phyloP scores from a whole-genome alignment of 768 basidiomycete genomes.

The Hygrophorus russula region DNA sequence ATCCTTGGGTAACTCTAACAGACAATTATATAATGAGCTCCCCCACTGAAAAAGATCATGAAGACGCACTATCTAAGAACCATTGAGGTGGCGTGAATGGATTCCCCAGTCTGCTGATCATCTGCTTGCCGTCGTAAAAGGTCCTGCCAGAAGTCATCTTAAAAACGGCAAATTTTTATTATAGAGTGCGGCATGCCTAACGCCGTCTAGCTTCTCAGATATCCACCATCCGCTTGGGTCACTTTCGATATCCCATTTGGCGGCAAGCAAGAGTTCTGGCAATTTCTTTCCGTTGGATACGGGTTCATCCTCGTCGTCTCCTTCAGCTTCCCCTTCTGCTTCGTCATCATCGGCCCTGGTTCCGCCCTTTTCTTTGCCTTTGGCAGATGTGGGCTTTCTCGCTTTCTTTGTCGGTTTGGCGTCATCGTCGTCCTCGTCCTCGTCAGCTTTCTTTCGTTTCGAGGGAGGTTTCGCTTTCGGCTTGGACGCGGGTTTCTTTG shows the following conservation, averaged over 20 bases:
- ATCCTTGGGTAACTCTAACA: slow-evolving; percentile 39
- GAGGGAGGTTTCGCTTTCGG: slow-evolving; percentile 8
- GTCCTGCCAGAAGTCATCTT: slow-evolving; percentile 22
- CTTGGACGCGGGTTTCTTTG: slow-evolving; percentile 10
- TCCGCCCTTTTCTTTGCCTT: slow-evolving; percentile 17
- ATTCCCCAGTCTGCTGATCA: slow-evolving; percentile 49
- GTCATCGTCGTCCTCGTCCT: slow-evolving; percentile 8
- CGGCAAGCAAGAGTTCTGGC: slow-evolving; percentile 40
- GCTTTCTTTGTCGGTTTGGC: slow-evolving; percentile 12
- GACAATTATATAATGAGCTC: background rate
- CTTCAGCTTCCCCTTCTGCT: slow-evolving; percentile 21
- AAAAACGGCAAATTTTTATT: background rate
- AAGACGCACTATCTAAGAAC: slow-evolving; percentile 41
- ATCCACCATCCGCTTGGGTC: slow-evolving; percentile 55
- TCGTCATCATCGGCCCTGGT: slow-evolving; percentile 16
- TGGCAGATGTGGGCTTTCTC: slow-evolving; percentile 11
- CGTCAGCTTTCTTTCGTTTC: slow-evolving; percentile 11
- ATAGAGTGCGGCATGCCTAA: slow-evolving; percentile 28
- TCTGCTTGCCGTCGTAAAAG: slow-evolving; percentile 40
- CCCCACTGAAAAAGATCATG: background rate
- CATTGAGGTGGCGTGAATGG: slow-evolving; percentile 45
- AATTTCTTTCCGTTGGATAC: slow-evolving; percentile 19
- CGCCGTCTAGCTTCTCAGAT: slow-evolving; percentile 52
- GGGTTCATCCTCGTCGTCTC: slow-evolving; percentile 19
- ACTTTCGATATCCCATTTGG: slow-evolving; percentile 44